These are phyloP conservation scores for Ordospora pajunii DNA, from an alignment of 371 early-diverging fungal species.

Conservation along the genomic window DNA sequence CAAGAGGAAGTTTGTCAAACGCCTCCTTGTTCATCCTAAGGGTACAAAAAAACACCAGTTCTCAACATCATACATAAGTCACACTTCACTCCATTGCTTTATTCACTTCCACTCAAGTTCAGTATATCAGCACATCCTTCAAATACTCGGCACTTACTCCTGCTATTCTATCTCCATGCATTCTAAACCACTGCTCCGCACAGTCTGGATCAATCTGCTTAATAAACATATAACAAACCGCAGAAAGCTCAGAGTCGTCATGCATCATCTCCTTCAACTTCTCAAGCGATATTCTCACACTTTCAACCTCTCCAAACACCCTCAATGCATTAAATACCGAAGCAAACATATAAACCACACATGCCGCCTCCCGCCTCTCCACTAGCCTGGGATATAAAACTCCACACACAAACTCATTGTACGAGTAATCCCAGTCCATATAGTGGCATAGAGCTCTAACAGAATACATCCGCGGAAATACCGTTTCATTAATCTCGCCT, in stretches of 20 bases:
- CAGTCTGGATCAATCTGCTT: slow-evolving; percentile 48
- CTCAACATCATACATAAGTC: background rate
- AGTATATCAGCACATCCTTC: background rate
- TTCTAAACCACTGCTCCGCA: background rate
- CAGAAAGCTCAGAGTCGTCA: slow-evolving; percentile 10
- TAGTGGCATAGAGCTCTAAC: slow-evolving; percentile 49
- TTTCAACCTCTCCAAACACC: slow-evolving; percentile 45
- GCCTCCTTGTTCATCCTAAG: slow-evolving; percentile 50
- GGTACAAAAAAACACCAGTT: slow-evolving; percentile 17
- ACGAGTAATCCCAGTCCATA: slow-evolving; percentile 61
- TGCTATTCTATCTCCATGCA: background rate
- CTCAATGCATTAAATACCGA: slow-evolving; percentile 37
- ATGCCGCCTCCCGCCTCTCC: slow-evolving; percentile 18
- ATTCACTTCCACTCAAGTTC: background rate
- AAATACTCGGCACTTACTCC: background rate
- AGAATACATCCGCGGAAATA: slow-evolving; percentile 28
- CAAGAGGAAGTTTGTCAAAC: slow-evolving; percentile 44
- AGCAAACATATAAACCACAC: slow-evolving; percentile 37
- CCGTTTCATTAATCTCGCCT: background rate
- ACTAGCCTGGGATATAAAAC: slow-evolving; percentile 31
- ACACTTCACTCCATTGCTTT: background rate
- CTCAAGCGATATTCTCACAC: slow-evolving; percentile 42
- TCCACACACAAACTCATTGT: slow-evolving; percentile 55
- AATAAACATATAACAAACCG: slow-evolving; percentile 44
- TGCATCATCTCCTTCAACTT: slow-evolving; percentile 9